A percentile compares a stretch with the other conserved stretches of the same genome.
Conservation (phyloP, 495 filamentous ascomycete genomes). For the Daldinia decipiens region DNA sequence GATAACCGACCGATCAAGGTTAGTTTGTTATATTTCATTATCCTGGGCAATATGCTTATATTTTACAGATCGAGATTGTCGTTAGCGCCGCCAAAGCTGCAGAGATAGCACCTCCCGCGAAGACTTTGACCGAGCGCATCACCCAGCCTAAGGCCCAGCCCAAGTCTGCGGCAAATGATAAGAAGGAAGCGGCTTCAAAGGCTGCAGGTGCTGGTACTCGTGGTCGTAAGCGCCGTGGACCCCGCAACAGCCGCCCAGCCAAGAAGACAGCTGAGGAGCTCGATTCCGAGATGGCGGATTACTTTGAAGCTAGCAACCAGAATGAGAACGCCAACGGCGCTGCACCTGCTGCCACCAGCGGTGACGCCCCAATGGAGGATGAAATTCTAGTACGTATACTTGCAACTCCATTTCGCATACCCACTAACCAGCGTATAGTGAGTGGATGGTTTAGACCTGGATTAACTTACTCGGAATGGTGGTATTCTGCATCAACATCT, state of each 20-base stretch:
- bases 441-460: conserved; percentile 19
- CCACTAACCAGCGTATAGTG: conserved; percentile 27
- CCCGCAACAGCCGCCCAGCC: conserved; percentile 68
- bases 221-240: conserved; percentile 61
- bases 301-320: conserved; percentile 67
- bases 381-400: conserved; percentile 53
- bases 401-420: background rate
- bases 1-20: conserved; percentile 94
- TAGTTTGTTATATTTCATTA: conserved; percentile 14
- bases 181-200: conserved; percentile 59
- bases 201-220: conserved; percentile 56
- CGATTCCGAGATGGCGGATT: conserved; percentile 94
- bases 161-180: conserved; percentile 81
- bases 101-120: conserved; percentile 66
- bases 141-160: conserved; percentile 76
- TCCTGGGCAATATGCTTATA: conserved; percentile 38
- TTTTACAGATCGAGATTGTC: conserved; percentile 83
- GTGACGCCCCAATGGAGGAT: conserved; percentile 64
- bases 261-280: conserved; percentile 95
- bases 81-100: conserved; percentile 78
- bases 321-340: conserved; percentile 58
- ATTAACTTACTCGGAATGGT: background rate
- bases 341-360: conserved; percentile 51
- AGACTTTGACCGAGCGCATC: conserved; percentile 87
- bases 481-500: conserved; percentile 8